Base-by-base conservation (phyloP, 2,329 filamentous ascomycete genomes). In the Penicillium hordei region DNA sequence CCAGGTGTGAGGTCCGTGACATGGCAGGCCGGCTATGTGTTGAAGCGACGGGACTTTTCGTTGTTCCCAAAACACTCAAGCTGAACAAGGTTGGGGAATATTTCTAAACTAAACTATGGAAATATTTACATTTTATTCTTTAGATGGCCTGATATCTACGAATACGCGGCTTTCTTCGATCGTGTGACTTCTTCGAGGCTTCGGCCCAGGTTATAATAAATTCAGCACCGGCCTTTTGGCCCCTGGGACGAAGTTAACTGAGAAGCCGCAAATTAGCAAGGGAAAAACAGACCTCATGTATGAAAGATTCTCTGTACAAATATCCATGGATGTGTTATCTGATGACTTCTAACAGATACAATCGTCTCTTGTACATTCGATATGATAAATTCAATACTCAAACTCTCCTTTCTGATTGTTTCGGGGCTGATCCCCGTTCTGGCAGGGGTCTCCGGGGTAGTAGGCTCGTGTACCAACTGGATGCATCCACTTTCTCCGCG, bases 11-110 rank as follows among this genome's bases (percentile, higher is more conserved):
- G 52, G 57, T 78, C 21, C 67, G 69, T 39, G 72, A 75, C 61
- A 55, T 64, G 23, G 76, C 80, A n/a, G 87, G 86, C 5, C 75
- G 72, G 33, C 70, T 86, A 10, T 85, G 80, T 65, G 86, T 87
- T 0, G 81, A 83, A 67, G 86, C 85, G 0, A 82, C 77, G 49
- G 83, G 75, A 7, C 68, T 87, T 48, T 87, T 86, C 68, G 82
- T 86, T 38, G 81, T 84, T n/a, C 83, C 83, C 5, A 81, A 80
- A 70, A 76, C 73, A 13, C 72, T 80, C 59, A 70, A 76, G 56
- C 68, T 80, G 48, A 71, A 65, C 60, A 71, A 70, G 39, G 60
- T 80, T 51, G 73, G 72, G 12, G 71, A 79, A 53, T 65, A 68
- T 9, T 80, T 78, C 56, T 80, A 68, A 70, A 52, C 56, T 80